phyloP scores from a whole-genome alignment of 208 protist genomes.

The Tritrichomonas musculus region DNA sequence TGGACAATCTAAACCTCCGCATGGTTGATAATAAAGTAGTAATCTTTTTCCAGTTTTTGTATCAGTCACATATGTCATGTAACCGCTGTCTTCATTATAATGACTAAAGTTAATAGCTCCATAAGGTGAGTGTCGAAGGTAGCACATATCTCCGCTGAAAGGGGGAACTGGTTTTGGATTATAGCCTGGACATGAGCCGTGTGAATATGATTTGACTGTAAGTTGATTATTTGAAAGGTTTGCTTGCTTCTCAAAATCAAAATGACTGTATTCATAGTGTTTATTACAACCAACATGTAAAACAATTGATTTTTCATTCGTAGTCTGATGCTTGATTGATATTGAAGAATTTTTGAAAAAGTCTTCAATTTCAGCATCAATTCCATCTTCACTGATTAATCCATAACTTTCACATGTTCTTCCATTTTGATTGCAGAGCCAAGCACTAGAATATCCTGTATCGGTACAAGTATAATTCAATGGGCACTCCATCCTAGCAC shows the following conservation, averaged over 20 bases:
- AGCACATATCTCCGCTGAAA: not conserved
- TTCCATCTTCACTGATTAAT: not conserved
- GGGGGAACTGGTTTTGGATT: not conserved
- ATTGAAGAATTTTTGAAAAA: too few relatives aligned
- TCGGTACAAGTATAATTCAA: not conserved
- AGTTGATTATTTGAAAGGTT: too few relatives aligned
- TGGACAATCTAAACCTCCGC: not conserved
- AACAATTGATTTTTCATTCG: too few relatives aligned
- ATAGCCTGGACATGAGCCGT: not conserved
- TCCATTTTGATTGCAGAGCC: not conserved
- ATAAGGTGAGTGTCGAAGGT: not conserved
- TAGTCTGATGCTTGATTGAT: too few relatives aligned
- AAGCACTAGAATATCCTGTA: not conserved
- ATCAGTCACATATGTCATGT: not conserved
- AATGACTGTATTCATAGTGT: too few relatives aligned
- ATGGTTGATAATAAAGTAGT: not conserved
- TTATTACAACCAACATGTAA: too few relatives aligned
- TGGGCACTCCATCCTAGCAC: not conserved
- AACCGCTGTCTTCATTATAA: not conserved
- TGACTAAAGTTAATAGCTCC: not conserved
- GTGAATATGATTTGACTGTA: not conserved
- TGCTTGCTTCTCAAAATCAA: too few relatives aligned
- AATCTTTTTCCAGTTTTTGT: too few relatives aligned
- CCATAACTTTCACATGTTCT: not conserved
- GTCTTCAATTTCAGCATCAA: too few relatives aligned